Evolutionary conservation across 2,329 filamentous ascomycete genomes (phyloP).

Genomic region (Aspergillus amoenus): DNA sequence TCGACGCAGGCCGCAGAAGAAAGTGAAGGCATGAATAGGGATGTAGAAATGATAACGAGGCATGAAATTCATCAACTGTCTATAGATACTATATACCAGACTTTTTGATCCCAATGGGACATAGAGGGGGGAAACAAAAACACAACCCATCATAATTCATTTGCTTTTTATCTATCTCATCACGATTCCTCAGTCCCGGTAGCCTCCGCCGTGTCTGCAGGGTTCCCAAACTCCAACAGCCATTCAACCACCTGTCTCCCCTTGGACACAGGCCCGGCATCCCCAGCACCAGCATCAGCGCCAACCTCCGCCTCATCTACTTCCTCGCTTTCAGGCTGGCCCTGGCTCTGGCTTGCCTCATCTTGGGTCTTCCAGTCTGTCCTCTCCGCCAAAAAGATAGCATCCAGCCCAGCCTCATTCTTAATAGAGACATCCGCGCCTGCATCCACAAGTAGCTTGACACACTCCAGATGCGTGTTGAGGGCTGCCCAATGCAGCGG

Average conservation of each 20-base stretch:
- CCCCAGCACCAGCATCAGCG: background rate
- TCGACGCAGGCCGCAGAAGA: slow-evolving; percentile 11
- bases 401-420: slow-evolving; percentile 82
- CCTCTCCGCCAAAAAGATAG: slow-evolving; percentile 71
- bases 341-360: slow-evolving; percentile 10
- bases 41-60: background rate
- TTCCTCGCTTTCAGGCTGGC: slow-evolving; percentile 20
- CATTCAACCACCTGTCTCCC: slow-evolving; percentile 44
- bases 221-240: slow-evolving; percentile 40
- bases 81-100: slow-evolving; percentile 4
- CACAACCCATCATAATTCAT: background rate
- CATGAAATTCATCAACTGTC: slow-evolving; percentile 1
- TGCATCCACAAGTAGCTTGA: slow-evolving; percentile 72
- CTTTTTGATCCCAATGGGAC: background rate
- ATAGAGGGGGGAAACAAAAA: background rate
- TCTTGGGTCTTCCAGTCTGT: slow-evolving; percentile 64
- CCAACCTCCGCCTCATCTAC: slow-evolving; percentile 19
- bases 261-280: slow-evolving; percentile 28
- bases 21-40: slow-evolving; percentile 13
- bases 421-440: slow-evolving; percentile 76
- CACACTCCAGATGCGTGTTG: slow-evolving; percentile 78
- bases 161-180: background rate
- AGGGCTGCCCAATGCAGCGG: slow-evolving; percentile 91
- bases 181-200: slow-evolving; percentile 8
- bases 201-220: slow-evolving; percentile 29